Evolutionary conservation across 352 stramenopile species (phyloP), one percentile per base, ranked within the genome.

Genomic region (Halophytophthora batemanensis): DNA sequence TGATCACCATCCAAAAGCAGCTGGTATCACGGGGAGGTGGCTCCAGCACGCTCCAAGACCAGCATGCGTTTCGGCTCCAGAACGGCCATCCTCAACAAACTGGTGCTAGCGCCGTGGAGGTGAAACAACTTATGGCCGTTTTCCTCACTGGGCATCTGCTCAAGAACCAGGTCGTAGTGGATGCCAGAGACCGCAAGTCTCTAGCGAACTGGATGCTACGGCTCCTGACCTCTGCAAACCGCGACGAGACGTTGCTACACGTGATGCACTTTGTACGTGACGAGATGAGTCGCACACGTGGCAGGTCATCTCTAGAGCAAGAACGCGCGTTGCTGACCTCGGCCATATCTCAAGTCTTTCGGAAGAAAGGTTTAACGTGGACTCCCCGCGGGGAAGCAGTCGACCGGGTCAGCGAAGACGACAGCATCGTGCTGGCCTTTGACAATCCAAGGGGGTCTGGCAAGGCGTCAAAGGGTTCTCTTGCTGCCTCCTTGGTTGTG

Each of bases 1-100:
- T 92, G 82, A 92, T 92, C 42, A 92, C 78, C 7, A 92, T 92
- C 45, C 82, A 92, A 51, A 92, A 92, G 50, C 82, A 92, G 50
- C 71, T 90, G 15, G 75, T 87, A 4, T 69, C 68, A 15, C 69
- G 64, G 1, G 50, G 64, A 2, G 69, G 67, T 31, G 35, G 49
- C 8, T 46, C 53, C 5, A 51, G 42, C 10, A 37, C 65, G 8
- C 37, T 18, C 28, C 54, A 66, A 25, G 59, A 58, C 2, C 58
- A 74, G 34, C 71, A 64, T 34, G 46, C 38, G 17, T 53, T 64
- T 28, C 50, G 57, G 23, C 31, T 61, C 36, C 49, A 67, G 19
- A 53, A 39, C 14, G 43, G 31, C 11, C 56, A 38, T 12, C 49
- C 34, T n/a, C 17, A 45, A 5, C 59, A 54, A 47, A 69, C 19